Percentiles rank a stretch among this genome's conserved stretches.
Evolutionary conservation across 345 rosid species (phyloP).

Genomic region (Schrenkiella parvula): DNA sequence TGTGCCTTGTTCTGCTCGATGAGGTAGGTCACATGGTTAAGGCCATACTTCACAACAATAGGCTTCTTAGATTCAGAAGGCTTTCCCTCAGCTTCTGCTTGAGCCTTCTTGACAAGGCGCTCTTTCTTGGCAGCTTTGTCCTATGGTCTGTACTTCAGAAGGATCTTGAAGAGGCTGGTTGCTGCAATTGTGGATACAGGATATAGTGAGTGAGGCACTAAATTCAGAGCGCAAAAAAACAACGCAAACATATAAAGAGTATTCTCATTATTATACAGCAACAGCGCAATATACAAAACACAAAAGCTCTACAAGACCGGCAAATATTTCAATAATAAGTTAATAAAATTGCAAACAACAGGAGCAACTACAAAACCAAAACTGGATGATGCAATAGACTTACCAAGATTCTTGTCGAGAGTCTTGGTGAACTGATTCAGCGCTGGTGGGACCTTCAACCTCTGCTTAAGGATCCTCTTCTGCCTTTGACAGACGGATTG

Average conservation of each 20-base stretch:
- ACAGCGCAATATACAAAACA: no score
- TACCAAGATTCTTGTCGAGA: conserved; percentile 85
- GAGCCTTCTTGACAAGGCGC: conserved; percentile 58
- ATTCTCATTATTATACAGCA: neutral
- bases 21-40: conserved; percentile 71
- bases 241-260: neutral
- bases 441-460: conserved; percentile 90
- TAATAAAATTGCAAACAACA: neutral
- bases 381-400: neutral
- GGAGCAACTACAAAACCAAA: neutral
- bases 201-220: neutral
- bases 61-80: conserved; percentile 63
- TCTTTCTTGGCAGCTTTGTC: conserved; percentile 73
- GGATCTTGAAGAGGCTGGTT: conserved; percentile 52
- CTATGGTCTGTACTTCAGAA: conserved; percentile 66
- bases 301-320: neutral
- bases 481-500: conserved; percentile 73
- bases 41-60: conserved; percentile 65
- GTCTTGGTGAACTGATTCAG: conserved; percentile 89
- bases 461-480: conserved; percentile 71
- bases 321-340: neutral
- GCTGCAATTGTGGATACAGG: conserved; percentile 35
- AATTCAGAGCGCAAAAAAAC: neutral
- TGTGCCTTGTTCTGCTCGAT: conserved; percentile 83
- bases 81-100: conserved; percentile 69